These are phyloP conservation scores for Cadophora sp. DNA, from an alignment of 2,329 filamentous ascomycete genomes.

Conservation along the genomic window DNA sequence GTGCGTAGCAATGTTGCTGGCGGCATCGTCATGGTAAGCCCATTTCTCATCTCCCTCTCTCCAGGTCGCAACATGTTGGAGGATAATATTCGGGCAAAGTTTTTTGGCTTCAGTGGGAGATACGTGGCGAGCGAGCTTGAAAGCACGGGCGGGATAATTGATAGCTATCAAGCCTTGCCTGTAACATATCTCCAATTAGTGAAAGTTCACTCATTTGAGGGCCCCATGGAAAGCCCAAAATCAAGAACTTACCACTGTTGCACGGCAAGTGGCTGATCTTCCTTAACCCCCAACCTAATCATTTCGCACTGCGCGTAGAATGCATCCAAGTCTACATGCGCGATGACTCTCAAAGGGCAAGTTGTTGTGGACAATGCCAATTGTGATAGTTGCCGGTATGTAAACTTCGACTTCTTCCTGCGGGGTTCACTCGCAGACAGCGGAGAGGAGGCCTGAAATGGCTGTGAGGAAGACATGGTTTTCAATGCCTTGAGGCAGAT, in stretches of 20 bases:
- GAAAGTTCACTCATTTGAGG: neutral
- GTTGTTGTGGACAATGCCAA: slow-evolving; percentile 73
- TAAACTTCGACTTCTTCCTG: slow-evolving; percentile 71
- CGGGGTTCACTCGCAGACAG: slow-evolving; percentile 41
- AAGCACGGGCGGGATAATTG: slow-evolving; percentile 89
- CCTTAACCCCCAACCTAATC: slow-evolving; percentile 77
- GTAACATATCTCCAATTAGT: slow-evolving; percentile 13
- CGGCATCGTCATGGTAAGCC: slow-evolving; percentile 86
- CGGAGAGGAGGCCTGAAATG: slow-evolving; percentile 54
- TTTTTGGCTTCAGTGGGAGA: slow-evolving; percentile 83
- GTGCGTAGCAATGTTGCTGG: slow-evolving; percentile 80
- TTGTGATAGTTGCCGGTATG: slow-evolving; percentile 80
- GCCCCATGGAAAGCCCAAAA: no score
- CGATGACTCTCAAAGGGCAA: slow-evolving; percentile 84
- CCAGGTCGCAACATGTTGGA: slow-evolving; percentile 96
- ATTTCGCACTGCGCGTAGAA: slow-evolving; percentile 98
- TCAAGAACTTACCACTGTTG: slow-evolving; percentile 75
- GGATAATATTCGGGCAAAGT: slow-evolving; percentile 81
- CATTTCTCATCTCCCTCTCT: slow-evolving; percentile 89
- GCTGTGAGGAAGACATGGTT: slow-evolving; percentile 54
- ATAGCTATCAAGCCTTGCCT: slow-evolving; percentile 93
- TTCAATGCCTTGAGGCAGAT: no score
- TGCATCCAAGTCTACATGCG: slow-evolving; percentile 94
- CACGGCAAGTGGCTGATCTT: slow-evolving; percentile 84
- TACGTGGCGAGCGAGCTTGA: slow-evolving; percentile 81